Base-by-base conservation (phyloP, 1,139 yeast species). In the Yamadazyma siamensis region DNA sequence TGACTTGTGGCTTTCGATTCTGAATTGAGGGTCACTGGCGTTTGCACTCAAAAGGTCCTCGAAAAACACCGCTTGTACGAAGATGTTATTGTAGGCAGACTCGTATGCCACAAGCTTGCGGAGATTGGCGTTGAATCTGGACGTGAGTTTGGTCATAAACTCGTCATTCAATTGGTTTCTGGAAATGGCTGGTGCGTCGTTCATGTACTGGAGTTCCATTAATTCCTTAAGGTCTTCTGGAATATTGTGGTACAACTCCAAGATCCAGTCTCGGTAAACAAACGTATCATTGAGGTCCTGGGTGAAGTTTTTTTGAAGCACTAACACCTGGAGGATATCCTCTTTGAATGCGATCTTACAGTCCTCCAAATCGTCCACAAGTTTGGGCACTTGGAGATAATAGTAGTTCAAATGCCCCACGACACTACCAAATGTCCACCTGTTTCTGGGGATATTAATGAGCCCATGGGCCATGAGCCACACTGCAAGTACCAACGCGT, bases 391-490 rank as follows among this genome's bases (percentile, higher is more conserved):
- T 36, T 70, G 71, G 30, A 67, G 43, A 50, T 84, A 85, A 29
- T 56, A 50, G 34, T 52, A 53, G 42, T 64, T 64, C 30, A 73
- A 56, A 28, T 71, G 62, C 20, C 44, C 47, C n/a, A 59, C 35
- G n/a, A 57, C 40, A 29, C 43, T 56, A 1, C 82, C 77, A 33
- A 65, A 64, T 31, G 60, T 56, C 76, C 85, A 80, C 37, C 61
- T 54, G 23, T 67, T 56, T 33, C 85, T 63, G 0, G 95, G 94
- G 3, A 84, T 65, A 32, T 72, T 70, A 15, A 83, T 75, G 32
- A 85, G 56, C 0, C 95, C 95, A 50, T 85, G 91, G 1, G 91
- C 86, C 84, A 86, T 79, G 33, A 86, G 61, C 94, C 94, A 85
- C 18, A 84, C 65, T 1, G 94, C 89, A 27, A 86, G 52, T 3